Percentiles rank a stretch among this genome's conserved stretches.
These are phyloP conservation scores for Blumeriella jaapii DNA, from an alignment of 2,329 filamentous ascomycete species.

Conservation along the genomic window DNA sequence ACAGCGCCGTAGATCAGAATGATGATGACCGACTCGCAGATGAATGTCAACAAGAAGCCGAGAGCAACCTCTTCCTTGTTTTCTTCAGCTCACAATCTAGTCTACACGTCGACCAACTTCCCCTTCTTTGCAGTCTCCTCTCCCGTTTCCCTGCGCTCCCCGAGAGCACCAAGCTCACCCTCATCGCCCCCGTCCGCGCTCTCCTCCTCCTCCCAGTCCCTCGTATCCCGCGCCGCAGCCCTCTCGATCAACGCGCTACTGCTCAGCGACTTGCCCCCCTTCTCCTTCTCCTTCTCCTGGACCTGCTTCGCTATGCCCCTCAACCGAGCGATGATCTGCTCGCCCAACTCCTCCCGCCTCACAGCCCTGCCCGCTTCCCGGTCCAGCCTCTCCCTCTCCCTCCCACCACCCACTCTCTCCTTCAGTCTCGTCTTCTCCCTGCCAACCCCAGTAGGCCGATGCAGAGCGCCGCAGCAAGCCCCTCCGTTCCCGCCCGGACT, in stretches of 20 bases:
- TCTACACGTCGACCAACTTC: conserved; percentile 19
- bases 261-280: conserved; percentile 1
- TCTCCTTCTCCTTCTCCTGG: conserved; percentile 7
- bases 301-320: conserved; percentile 11
- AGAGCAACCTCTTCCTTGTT: too few species aligned
- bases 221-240: conserved; percentile 11
- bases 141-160: background rate
- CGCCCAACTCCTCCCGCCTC: conserved; percentile 9
- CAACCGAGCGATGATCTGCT: conserved; percentile 13
- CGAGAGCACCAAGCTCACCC: background rate
- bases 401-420: conserved; percentile 2
- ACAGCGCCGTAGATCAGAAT: too few species aligned
- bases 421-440: background rate
- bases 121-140: conserved; percentile 2
- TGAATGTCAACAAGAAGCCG: too few species aligned
- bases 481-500: conserved; percentile 1
- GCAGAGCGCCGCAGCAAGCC: conserved; percentile 3
- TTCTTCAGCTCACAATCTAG: too few species aligned
- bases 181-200: conserved; percentile 7
- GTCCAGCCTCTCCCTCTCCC: background rate
- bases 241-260: conserved; percentile 13
- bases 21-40: too few species aligned
- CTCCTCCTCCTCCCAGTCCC: conserved; percentile 22
- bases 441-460: background rate
- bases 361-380: background rate